Percentiles rank a stretch among this genome's conserved stretches.
These are phyloP conservation scores for Leccinum broughii DNA, from an alignment of 768 basidiomycete species.

Conservation along the genomic window DNA sequence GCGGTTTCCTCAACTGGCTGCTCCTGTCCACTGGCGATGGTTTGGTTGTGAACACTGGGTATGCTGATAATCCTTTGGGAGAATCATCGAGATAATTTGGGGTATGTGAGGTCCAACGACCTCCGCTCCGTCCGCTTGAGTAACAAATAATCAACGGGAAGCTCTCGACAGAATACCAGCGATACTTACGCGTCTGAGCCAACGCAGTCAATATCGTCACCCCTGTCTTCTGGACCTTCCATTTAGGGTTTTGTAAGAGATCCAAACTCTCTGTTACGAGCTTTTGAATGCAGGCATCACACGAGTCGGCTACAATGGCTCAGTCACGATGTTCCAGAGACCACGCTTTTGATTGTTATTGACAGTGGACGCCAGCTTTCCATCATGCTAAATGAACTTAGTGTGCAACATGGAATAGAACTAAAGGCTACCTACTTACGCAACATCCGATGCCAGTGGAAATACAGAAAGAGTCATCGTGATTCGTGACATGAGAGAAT, in stretches of 20 bases:
- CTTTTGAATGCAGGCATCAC: background rate
- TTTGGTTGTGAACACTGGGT: background rate
- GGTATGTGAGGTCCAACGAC: background rate
- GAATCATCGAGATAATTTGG: background rate
- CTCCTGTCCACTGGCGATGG: background rate
- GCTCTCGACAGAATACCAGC: background rate
- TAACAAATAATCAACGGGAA: background rate
- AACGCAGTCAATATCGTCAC: conserved; percentile 24
- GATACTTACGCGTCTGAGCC: conserved; percentile 17
- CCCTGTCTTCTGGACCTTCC: conserved; percentile 25
- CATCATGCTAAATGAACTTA: too few relatives aligned
- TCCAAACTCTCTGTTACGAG: conserved; percentile 17
- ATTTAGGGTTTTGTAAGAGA: background rate
- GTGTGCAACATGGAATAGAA: too few relatives aligned
- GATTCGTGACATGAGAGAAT: too few relatives aligned
- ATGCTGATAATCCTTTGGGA: background rate
- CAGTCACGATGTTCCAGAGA: too few relatives aligned
- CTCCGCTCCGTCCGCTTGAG: background rate
- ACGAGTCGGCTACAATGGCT: background rate
- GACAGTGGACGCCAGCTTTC: too few relatives aligned
- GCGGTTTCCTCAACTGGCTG: too few relatives aligned
- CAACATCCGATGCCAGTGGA: too few relatives aligned
- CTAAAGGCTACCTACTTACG: too few relatives aligned
- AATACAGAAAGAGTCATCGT: too few relatives aligned
- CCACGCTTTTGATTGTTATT: too few relatives aligned